Evolutionary conservation across 306 rosid genomes (phyloP).

Genomic region (Bauhinia variegata): DNA sequence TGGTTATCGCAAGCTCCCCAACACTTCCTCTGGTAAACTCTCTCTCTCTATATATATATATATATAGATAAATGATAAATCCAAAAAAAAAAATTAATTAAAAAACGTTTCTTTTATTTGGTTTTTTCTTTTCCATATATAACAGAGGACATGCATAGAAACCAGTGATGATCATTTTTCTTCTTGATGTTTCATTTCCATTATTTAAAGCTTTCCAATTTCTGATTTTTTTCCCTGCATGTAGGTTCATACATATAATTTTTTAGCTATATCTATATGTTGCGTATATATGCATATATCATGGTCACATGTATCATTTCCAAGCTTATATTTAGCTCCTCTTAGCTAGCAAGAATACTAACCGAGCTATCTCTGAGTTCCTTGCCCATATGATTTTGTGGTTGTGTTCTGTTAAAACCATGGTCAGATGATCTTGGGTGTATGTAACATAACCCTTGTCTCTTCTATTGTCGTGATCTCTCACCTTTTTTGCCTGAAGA

Average conservation of each 20-base stretch:
- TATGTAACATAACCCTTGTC: neutral
- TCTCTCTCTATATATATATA: too few species aligned
- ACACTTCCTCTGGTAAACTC: conserved; percentile 46
- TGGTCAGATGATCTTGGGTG: conserved; percentile 2
- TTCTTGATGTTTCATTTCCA: too few species aligned
- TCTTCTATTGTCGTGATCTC: neutral
- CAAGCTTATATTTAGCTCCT: too few species aligned
- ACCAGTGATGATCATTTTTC: too few species aligned
- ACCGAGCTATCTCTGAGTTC: conserved; percentile 1
- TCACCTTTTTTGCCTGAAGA: neutral
- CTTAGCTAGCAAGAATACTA: too few species aligned
- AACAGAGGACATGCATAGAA: too few species aligned
- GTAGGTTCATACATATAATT: conserved; percentile 29
- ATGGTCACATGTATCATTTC: too few species aligned
- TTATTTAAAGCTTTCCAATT: conserved; percentile 6
- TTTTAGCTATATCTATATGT: neutral
- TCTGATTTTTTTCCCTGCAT: conserved; percentile 22
- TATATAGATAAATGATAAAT: too few species aligned
- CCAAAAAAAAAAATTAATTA: too few species aligned
- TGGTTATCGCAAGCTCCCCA: conserved; percentile 71
- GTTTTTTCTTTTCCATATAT: neutral
- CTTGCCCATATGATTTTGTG: neutral
- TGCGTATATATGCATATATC: neutral
- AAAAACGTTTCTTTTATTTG: neutral
- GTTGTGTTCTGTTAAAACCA: neutral